Evolutionary conservation across 2,329 filamentous ascomycete species (phyloP), one percentile per base, ranked within the genome.

Genomic region (Calonectria hongkongensis): DNA sequence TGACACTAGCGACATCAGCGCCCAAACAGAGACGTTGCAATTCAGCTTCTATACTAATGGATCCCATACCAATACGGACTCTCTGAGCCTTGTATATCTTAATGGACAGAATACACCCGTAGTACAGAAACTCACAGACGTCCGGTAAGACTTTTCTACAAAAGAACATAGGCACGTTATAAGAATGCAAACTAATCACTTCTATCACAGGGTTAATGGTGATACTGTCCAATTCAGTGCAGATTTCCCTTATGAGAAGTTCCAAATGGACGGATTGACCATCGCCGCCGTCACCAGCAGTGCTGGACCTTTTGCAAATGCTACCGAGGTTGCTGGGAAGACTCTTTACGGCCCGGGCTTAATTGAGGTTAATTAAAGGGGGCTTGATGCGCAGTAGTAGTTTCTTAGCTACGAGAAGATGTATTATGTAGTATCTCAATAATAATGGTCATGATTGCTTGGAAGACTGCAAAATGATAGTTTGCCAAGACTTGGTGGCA

Each of bases 291-390:
- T 58, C 13, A 58, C 54, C 2, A 58, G 25, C 33, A 41, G 36
- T 7, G 33, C 54, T 9, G 54, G 54, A 25, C 54, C 54, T 12
- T 58, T 58, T 58, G 54, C 54, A 13, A 58, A 58, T 21, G 54
- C 54, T 15, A 58, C 2, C 13, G 54, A 58, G 4, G 54, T 58
- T 21, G 54, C 54, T 27, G 6, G 3, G 5, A 36, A 36, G 15
- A 18, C 54, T 4, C n/a, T 58, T 4, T 58, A 16, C 12, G 54
- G 54, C 8, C 54, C 54, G 25, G 54, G 54, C 15, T 15, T 58
- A 1, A 58, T 58, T 10, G 54, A 58, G 54, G 33, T 58, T 58
- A 13, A 58, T 36, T 16, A 33, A 30, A 10, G 15, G 16, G 9
- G 13, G 10, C 1, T 33, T 18, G 7, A 28, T 13, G 30, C 5